Evolutionary conservation across 2,329 filamentous ascomycete species (phyloP).

Genomic region (Juglanconis oblonga): DNA sequence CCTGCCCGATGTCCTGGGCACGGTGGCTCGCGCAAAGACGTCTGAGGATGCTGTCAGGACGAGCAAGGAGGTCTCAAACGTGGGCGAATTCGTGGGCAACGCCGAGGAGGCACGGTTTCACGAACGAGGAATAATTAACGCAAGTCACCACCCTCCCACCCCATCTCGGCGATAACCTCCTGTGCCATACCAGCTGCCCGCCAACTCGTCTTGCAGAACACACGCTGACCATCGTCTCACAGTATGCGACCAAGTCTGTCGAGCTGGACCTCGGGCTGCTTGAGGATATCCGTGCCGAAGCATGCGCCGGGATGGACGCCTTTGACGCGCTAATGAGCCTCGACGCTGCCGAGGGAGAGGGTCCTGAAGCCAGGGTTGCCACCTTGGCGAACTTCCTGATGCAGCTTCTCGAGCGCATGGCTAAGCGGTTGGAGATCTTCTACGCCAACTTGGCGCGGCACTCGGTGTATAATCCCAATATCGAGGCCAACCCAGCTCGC

Average conservation of each 20-base stretch:
- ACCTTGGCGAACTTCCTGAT: constrained; percentile 46
- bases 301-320: constrained; percentile 53
- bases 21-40: constrained; percentile 40
- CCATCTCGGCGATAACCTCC: no score
- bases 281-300: constrained; percentile 51
- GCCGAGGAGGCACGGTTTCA: constrained; percentile 46
- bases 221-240: no score
- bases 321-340: constrained; percentile 44
- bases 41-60: constrained; percentile 43
- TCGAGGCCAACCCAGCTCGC: constrained; percentile 51
- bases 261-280: constrained; percentile 51
- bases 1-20: constrained; percentile 44
- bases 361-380: constrained; percentile 35
- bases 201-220: no score
- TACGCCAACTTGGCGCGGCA: constrained; percentile 48
- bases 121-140: constrained; percentile 46
- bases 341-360: constrained; percentile 34
- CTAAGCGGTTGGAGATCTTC: constrained; percentile 48
- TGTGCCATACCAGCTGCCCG: no score
- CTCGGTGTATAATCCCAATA: constrained; percentile 48
- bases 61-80: constrained; percentile 45
- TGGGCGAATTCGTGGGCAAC: constrained; percentile 48
- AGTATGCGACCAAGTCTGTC: constrained; percentile 46
- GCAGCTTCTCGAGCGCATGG: constrained; percentile 51
- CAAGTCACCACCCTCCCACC: no score